Evolutionary conservation across 306 rosid genomes (phyloP).

Genomic region (Cucurbita pepo): DNA sequence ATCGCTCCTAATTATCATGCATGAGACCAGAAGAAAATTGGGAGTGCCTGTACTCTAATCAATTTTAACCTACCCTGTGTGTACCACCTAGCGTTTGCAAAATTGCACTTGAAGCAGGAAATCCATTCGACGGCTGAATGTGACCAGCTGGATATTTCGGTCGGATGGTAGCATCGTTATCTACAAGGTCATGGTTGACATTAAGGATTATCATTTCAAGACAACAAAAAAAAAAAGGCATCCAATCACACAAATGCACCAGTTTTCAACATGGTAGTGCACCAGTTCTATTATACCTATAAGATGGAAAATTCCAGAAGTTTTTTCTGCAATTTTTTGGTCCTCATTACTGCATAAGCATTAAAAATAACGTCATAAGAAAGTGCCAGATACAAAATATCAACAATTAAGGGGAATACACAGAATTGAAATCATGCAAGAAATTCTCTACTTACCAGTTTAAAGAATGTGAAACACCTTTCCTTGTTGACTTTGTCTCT

Average conservation of each 20-base stretch:
- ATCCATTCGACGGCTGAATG: slow-evolving; percentile 34
- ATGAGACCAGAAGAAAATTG: not conserved
- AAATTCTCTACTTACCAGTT: slow-evolving; percentile 25
- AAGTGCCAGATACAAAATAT: not conserved
- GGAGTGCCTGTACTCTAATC: not conserved
- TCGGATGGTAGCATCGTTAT: slow-evolving; percentile 28
- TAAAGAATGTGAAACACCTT: slow-evolving; percentile 29
- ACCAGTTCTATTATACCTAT: slow-evolving; percentile 28
- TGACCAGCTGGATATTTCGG: slow-evolving; percentile 33
- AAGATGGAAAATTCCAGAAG: slow-evolving; percentile 64
- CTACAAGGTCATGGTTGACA: slow-evolving; percentile 25
- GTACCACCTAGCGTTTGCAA: slow-evolving; percentile 31
- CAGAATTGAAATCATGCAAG: not conserved
- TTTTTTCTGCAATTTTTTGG: slow-evolving; percentile 26
- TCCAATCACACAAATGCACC: not conserved
- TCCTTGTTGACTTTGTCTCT: slow-evolving; percentile 65
- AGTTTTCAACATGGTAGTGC: not conserved
- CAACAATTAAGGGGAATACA: not conserved
- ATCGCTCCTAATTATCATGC: not conserved
- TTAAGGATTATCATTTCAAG: not conserved
- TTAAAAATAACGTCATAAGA: slow-evolving; percentile 1
- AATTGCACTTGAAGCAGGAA: slow-evolving; percentile 30
- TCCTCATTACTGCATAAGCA: slow-evolving; percentile 31
- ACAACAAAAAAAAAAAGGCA: not conserved
- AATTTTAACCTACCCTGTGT: slow-evolving; percentile 22